Conservation (phyloP, 225 moss, liverwort and hornwort species). For the Pseudoscleropodium purum region DNA sequence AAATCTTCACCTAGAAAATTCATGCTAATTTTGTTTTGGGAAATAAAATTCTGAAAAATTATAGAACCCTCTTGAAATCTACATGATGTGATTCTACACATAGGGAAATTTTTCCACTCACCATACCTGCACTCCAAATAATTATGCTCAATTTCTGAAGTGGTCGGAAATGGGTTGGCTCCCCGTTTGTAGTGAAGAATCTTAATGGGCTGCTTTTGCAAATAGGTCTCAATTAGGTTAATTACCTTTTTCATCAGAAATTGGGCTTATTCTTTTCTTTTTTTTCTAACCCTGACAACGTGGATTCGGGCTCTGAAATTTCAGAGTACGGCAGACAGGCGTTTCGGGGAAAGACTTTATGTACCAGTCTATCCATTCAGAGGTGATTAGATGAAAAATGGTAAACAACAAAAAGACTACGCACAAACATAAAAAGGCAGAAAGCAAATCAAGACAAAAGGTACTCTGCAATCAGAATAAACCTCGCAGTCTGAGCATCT, state of each 20-base stretch:
- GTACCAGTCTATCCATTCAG: neutral
- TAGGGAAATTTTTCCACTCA: too few species aligned
- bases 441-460: neutral
- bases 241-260: neutral
- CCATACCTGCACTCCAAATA: too few species aligned
- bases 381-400: neutral
- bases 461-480: neutral
- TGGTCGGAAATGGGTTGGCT: too few species aligned
- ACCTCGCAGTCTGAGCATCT: neutral
- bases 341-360: neutral
- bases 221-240: neutral
- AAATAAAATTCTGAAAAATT: too few species aligned
- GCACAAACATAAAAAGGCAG: neutral
- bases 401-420: neutral
- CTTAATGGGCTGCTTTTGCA: neutral
- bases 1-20: too few species aligned
- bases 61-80: too few species aligned
- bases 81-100: too few species aligned
- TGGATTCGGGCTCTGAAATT: neutral
- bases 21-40: too few species aligned
- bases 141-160: too few species aligned
- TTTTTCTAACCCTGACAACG: neutral
- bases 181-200: too few species aligned
- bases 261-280: neutral
- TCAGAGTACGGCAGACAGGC: neutral